phyloP scores from a whole-genome alignment of 768 basidiomycete genomes.

The Suillus subaureus region DNA sequence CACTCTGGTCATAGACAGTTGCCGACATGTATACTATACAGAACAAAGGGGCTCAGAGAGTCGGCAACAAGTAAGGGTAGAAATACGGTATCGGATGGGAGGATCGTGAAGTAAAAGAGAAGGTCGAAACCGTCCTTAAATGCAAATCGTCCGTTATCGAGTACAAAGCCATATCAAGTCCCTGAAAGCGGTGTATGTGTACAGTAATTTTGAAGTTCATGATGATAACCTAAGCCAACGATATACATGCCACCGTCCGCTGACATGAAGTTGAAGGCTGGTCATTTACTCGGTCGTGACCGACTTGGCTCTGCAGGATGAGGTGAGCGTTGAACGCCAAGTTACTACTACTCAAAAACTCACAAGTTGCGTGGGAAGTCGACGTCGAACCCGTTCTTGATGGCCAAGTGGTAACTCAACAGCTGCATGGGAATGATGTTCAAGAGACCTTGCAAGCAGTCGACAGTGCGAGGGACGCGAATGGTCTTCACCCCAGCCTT shows the following conservation, averaged over 20 bases:
- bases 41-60: neutral
- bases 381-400: slow-evolving; percentile 95
- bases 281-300: slow-evolving; percentile 67
- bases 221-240: slow-evolving; percentile 4
- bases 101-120: slow-evolving; percentile 3
- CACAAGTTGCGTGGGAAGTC: slow-evolving; percentile 98
- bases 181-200: slow-evolving; percentile 19
- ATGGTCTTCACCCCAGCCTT: slow-evolving; percentile 79
- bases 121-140: slow-evolving; percentile 19
- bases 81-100: neutral
- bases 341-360: slow-evolving; percentile 33
- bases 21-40: slow-evolving; percentile 1
- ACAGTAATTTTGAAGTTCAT: slow-evolving; percentile 20
- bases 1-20: neutral
- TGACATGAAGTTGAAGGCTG: neutral
- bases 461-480: slow-evolving; percentile 92
- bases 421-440: slow-evolving; percentile 97
- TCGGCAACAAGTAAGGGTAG: neutral
- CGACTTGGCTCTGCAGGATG: slow-evolving; percentile 63
- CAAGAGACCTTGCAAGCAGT: slow-evolving; percentile 91
- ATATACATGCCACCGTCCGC: neutral
- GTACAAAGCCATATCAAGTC: slow-evolving; percentile 24
- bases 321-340: slow-evolving; percentile 14
- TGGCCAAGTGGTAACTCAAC: slow-evolving; percentile 93
- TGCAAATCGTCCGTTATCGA: slow-evolving; percentile 33